Percentiles rank a stretch among this genome's conserved stretches.
These are phyloP conservation scores for Epicoccum sorghinum DNA, from an alignment of 2,329 filamentous ascomycete species.

Conservation along the genomic window DNA sequence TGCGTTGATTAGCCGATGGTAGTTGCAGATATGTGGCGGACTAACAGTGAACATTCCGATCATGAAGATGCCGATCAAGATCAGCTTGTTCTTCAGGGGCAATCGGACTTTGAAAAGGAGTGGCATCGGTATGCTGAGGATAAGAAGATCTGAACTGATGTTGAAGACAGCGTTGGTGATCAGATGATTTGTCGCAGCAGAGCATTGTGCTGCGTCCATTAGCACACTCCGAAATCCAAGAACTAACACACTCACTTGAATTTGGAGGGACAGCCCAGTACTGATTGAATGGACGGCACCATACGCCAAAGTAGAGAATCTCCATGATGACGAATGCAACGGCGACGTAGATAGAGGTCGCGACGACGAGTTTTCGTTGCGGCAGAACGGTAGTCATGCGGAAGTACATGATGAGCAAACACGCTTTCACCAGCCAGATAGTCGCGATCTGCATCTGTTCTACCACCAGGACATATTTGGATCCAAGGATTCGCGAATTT, in stretches of 20 bases:
- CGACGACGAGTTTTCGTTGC: slow-evolving; percentile 47
- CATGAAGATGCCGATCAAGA: slow-evolving; percentile 62
- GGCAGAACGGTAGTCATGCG: slow-evolving; percentile 53
- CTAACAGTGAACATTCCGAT: slow-evolving; percentile 54
- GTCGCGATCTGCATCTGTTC: slow-evolving; percentile 60
- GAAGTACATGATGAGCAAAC: slow-evolving; percentile 60
- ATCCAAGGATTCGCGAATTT: slow-evolving; percentile 56
- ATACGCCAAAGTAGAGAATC: slow-evolving; percentile 59
- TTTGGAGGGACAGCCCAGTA: slow-evolving; percentile 59
- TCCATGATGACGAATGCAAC: slow-evolving; percentile 56
- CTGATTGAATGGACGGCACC: slow-evolving; percentile 60
- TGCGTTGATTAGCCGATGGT: background rate
- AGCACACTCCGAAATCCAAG: background rate
- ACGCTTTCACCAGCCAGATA: slow-evolving; percentile 60
- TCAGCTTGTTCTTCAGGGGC: slow-evolving; percentile 57
- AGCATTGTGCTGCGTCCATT: slow-evolving; percentile 47
- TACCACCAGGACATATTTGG: slow-evolving; percentile 60
- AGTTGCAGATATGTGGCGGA: background rate
- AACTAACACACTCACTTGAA: slow-evolving; percentile 26
- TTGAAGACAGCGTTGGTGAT: slow-evolving; percentile 52
- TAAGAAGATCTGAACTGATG: slow-evolving; percentile 54
- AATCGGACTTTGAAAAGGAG: slow-evolving; percentile 53
- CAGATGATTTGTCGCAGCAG: slow-evolving; percentile 48
- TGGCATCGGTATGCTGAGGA: slow-evolving; percentile 55
- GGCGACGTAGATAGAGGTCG: slow-evolving; percentile 53